A percentile compares a stretch with the other conserved stretches of the same genome.
phyloP scores from a whole-genome alignment of 2,329 filamentous ascomycete genomes.

The Lachnellula cervina region DNA sequence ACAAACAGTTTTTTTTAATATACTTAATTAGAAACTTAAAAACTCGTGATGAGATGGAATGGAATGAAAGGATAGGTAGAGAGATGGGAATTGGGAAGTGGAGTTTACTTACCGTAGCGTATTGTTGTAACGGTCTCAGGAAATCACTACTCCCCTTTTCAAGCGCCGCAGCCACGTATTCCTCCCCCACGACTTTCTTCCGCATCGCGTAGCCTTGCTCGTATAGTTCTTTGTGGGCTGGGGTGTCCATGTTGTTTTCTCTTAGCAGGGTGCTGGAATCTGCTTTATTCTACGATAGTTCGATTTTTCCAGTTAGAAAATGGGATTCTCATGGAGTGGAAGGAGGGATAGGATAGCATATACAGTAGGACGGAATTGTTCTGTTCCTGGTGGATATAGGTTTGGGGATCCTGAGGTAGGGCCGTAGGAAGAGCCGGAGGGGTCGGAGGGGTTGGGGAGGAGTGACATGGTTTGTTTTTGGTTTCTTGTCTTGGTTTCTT shows the following conservation, averaged over 20 bases:
- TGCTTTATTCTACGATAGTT: constrained; percentile 7
- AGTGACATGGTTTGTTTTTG: constrained; percentile 5
- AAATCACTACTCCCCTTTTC: constrained; percentile 23
- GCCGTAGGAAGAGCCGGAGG: constrained; percentile 4
- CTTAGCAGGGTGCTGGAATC: constrained; percentile 5
- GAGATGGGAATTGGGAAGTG: background rate
- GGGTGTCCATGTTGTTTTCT: constrained; percentile 28
- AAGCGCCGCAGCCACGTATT: constrained; percentile 23
- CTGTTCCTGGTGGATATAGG: constrained; percentile 4
- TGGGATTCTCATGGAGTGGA: too few relatives aligned
- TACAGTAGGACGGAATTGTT: constrained; percentile 11
- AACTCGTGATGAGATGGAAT: background rate
- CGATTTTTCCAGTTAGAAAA: background rate
- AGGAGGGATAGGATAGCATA: background rate
- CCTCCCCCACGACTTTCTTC: constrained; percentile 26
- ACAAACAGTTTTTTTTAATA: too few relatives aligned
- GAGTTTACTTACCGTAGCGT: constrained; percentile 22
- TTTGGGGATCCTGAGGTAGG: constrained; percentile 3
- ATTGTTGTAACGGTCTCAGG: constrained; percentile 26
- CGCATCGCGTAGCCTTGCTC: constrained; percentile 22
- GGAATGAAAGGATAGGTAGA: background rate
- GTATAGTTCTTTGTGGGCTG: constrained; percentile 20
- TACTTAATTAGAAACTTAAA: too few relatives aligned
- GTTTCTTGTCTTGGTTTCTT: background rate
- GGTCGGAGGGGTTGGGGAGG: background rate